Base-by-base conservation (phyloP, 345 rosid genomes). In the Excoecaria cochinchinensis region DNA sequence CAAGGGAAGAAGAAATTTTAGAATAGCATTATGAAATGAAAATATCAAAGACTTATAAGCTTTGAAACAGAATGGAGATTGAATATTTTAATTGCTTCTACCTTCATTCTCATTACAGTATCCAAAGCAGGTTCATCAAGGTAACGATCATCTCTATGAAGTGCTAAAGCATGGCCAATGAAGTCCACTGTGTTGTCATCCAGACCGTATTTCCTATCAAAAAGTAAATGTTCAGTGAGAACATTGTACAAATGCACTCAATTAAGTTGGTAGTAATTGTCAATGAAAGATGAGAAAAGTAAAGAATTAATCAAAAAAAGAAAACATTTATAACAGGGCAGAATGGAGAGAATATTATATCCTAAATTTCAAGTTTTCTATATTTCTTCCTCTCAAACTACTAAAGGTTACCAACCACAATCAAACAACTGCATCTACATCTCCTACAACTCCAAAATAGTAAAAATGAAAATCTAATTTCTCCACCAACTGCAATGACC, bases 21-120 rank as follows among this genome's bases (percentile, higher is more conserved):
- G 24, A 36, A 44, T 3, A 51, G 15, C 57, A 57, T 39, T 14
- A 73, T 52, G 65, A 25, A 46, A 68, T 52, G 25, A 36, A 61
- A 77, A 50, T 39, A 52, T 70, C 31, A 4, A 64, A 19, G 71
- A 73, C 24, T 52, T 31, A n/a, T 58, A 52, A 62, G 8, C 42
- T 53, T 44, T 13, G 31, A 17, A 72, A 58, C 51, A 55, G 48
- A 58, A 6, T 53, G 4, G 71, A 48, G 70, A 51, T 22, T 7
- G 15, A 71, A 53, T 40, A 25, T 46, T 44, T 25, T 46, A 52
- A 56, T 47, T 63, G 66, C 51, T 42, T 67, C 81, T 50, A 95
- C 99, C 97, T 93, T 95, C 99, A 95, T 95, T 86, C 97, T 87
- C 88, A 81, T 88, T 53, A 95, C 99, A 69, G 94, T 91, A 79